Evolutionary conservation across 148 eudicot species (phyloP), one percentile per base, ranked within the genome.

Genomic region (Hydrangea macrophylla): DNA sequence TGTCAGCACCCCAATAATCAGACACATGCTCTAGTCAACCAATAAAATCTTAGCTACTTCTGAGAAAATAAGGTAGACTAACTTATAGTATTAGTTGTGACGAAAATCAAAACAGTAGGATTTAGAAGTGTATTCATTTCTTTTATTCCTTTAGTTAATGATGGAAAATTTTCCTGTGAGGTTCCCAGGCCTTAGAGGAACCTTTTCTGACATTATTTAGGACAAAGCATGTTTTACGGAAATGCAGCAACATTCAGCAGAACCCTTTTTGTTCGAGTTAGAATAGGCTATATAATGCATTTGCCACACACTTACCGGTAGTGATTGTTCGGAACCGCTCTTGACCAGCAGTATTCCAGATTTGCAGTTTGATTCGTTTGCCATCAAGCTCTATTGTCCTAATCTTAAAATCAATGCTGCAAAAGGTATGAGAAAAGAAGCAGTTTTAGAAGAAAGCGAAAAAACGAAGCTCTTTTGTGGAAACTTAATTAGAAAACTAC

Each of bases 281-380:
- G 33, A 36, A 67, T 31, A 7, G 53, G 23, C 53, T 15, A 18
- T 5, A 48, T 48, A 0, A n/a, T 17, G 53, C 22, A 48, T 48
- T 18, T 1, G 53, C 7, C 20, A 18, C 42, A 61, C 3, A 51
- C 56, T 57, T 77, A 85, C 94, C 94, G 39, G 94, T 88, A 26
- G 94, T 88, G 67, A 88, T 88, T 35, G 94, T 88, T 28, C 94
- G 77, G 61, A 88, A 88, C 61, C 94, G 90, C 74, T 88, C 94
- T 59, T 88, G 94, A 55, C 94, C 94, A 73, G 94, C 94, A 23
- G 94, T 88, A 65, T 88, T 90, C 94, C 94, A 88, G 39, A 88
- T 88, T 77, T 88, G 94, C 78, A 88, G 82, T 62, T 88, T 88
- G 62, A 88, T 85, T 59, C 90, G 73, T 66, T 85, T 88, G 45